Evolutionary conservation across 225 moss, liverwort and hornwort species (phyloP), one percentile per base, ranked within the genome.

Genomic region (Anthoceros angustus): DNA sequence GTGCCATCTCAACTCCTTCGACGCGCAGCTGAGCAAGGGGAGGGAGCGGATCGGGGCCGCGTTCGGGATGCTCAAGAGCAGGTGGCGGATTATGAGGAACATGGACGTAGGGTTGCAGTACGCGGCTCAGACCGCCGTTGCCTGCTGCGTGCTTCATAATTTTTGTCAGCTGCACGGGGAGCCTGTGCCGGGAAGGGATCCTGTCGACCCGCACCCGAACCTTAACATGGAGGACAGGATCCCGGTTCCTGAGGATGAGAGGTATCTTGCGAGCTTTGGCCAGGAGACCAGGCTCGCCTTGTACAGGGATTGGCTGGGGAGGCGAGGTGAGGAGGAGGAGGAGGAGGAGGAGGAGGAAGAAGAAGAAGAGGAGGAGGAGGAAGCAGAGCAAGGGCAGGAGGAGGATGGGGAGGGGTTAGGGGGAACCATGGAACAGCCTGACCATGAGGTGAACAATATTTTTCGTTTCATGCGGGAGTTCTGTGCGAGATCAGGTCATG

Each of bases 61-160:
- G 8, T 79, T 79, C 26, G 79, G 79, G 40, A 70, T 76, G 45
- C 43, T 79, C 46, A 79, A 79, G 65, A 75, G 73, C 38, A 70
- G 79, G 65, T 79, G 79, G 79, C 70, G 70, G 25, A 79, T 79
- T n/a, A 32, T 79, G 65, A 72, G 65, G 18, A 79, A 79, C 64
- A 63, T 79, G 68, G 73, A 79, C 63, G 71, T 79, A 9, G 73
- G 79, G 9, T 68, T 79, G 72, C 75, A 79, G 39, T 73, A 79
- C 66, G 75, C 70, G 40, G 75, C 79, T 15, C 79, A 79, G 61
- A 75, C 75, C 16, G 75, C 75, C 12, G 70, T 79, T 16, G 79
- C 79, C 12, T 79, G 79, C 70, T 79, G 79, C 50, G 79, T 76
- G 8, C 75, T 79, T 9, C 79, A 79, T 65, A 79, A 79, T 39